Conservation (phyloP, 1,284 basidiomycete genomes). For the Naganishia liquefaciens region DNA sequence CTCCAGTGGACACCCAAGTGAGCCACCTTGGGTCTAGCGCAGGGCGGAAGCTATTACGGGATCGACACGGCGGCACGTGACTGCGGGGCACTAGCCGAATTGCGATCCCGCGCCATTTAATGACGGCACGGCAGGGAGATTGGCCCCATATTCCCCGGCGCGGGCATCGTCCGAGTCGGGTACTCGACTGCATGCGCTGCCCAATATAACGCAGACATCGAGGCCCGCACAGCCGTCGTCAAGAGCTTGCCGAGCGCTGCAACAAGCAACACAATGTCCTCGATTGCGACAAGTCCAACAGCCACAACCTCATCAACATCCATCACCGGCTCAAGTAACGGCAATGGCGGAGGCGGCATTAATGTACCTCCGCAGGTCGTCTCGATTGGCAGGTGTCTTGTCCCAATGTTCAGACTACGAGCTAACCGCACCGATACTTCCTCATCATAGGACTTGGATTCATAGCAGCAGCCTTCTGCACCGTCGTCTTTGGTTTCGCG, state of each 20-base stretch:
- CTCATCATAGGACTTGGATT: constrained; percentile 15
- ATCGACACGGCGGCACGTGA: too few relatives aligned
- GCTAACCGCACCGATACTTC: background rate
- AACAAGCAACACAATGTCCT: background rate
- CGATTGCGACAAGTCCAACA: background rate
- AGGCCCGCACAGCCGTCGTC: background rate
- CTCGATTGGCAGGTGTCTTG: constrained; percentile 6
- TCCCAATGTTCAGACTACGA: background rate
- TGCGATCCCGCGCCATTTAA: background rate
- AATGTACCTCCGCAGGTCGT: constrained; percentile 17
- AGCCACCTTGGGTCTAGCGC: too few relatives aligned
- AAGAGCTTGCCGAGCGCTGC: background rate
- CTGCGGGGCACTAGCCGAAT: constrained; percentile 2
- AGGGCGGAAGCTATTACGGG: too few relatives aligned
- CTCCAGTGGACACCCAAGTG: too few relatives aligned
- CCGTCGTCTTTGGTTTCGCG: constrained; percentile 15
- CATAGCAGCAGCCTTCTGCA: constrained; percentile 19
- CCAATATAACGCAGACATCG: background rate
- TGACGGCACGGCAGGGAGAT: background rate
- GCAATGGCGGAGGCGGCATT: background rate
- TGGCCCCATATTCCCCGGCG: background rate
- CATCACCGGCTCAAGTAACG: too few relatives aligned
- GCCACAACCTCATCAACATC: background rate
- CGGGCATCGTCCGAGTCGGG: too few relatives aligned
- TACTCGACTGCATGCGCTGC: background rate